Conservation (phyloP, 2,329 filamentous ascomycete genomes). For the Emergomyces africanus region DNA sequence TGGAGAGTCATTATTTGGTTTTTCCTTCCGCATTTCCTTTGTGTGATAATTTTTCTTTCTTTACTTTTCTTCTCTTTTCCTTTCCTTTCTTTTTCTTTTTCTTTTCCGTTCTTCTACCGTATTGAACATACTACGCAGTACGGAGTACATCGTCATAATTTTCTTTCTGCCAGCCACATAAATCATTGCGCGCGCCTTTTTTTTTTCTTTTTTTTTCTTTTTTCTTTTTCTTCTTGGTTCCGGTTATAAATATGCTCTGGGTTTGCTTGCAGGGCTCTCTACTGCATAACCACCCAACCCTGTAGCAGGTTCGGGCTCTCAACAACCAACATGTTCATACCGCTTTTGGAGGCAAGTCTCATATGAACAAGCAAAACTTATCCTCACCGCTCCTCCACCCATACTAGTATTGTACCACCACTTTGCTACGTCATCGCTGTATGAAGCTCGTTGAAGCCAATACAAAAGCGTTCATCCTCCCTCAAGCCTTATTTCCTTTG, state of each 20-base stretch:
- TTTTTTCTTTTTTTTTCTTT: too few species aligned
- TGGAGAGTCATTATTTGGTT: neutral
- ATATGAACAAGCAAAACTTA: neutral
- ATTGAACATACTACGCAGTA: too few species aligned
- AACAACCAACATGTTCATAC: neutral
- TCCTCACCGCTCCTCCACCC: neutral
- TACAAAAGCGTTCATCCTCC: neutral
- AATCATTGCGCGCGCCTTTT: neutral
- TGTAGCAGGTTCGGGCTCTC: neutral
- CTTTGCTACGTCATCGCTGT: neutral
- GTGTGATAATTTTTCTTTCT: neutral
- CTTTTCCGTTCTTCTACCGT: neutral
- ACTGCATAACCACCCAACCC: neutral
- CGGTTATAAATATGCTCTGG: too few species aligned
- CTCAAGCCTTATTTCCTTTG: neutral
- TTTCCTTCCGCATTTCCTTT: neutral
- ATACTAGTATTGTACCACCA: neutral
- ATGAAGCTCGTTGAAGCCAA: neutral
- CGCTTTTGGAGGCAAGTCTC: neutral
- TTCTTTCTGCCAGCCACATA: neutral
- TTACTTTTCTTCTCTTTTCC: neutral
- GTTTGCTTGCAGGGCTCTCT: too few species aligned
- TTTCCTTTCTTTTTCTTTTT: neutral
- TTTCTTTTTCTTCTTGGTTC: too few species aligned
- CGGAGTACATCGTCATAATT: too few species aligned